Conservation (phyloP, 2,329 filamentous ascomycete genomes). For the Ilyonectria sp. region DNA sequence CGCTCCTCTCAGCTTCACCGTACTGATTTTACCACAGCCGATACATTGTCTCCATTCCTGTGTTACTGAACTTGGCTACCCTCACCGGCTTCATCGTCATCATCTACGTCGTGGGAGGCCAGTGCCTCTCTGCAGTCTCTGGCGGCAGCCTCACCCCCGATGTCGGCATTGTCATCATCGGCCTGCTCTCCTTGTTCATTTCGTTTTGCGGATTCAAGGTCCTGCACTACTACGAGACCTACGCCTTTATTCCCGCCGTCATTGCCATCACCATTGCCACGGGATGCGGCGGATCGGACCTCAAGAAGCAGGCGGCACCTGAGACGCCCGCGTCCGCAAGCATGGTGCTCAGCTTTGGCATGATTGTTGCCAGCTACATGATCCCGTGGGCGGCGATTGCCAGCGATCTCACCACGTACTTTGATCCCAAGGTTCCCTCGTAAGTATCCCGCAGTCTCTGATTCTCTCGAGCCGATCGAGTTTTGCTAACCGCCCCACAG, state of each 20-base stretch:
- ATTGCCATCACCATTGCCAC: constrained; percentile 69
- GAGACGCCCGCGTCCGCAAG: constrained; percentile 59
- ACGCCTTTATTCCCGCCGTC: constrained; percentile 69
- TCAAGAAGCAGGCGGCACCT: constrained; percentile 63
- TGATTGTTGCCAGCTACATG: constrained; percentile 75
- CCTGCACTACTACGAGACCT: constrained; percentile 72
- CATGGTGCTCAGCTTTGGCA: constrained; percentile 69
- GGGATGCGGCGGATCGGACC: constrained; percentile 66
- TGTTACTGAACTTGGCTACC: constrained; percentile 74
- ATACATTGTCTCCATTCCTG: constrained; percentile 72
- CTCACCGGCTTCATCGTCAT: constrained; percentile 76
- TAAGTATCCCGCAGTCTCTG: constrained; percentile 47
- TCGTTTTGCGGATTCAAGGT: constrained; percentile 74
- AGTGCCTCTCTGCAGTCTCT: constrained; percentile 69
- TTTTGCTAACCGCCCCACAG: constrained; percentile 39
- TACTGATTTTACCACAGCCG: constrained; percentile 53
- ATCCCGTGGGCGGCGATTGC: constrained; percentile 73
- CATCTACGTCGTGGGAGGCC: constrained; percentile 72
- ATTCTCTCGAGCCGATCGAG: neutral
- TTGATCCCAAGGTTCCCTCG: constrained; percentile 68
- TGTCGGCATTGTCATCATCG: constrained; percentile 74
- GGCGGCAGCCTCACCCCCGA: constrained; percentile 64
- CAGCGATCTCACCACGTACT: constrained; percentile 74
- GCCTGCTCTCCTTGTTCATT: constrained; percentile 69
- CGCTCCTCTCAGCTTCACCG: neutral